Conservation (phyloP, 2,329 filamentous ascomycete genomes). For the Sporothrix phasma region DNA sequence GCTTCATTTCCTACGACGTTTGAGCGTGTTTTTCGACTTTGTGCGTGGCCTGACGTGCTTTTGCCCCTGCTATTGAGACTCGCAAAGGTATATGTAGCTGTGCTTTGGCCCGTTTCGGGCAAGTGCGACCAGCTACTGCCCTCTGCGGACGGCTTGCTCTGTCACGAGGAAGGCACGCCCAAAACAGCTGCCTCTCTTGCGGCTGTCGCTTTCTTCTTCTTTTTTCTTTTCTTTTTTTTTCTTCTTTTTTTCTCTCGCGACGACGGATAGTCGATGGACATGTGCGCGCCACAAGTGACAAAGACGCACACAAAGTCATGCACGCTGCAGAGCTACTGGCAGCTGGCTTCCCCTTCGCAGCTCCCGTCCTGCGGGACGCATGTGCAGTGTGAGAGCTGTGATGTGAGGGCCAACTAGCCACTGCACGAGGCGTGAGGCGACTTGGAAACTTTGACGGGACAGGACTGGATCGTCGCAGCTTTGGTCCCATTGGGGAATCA, state of each 20-base stretch:
- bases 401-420: background rate
- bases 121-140: slow-evolving; percentile 2
- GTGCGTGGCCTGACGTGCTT: background rate
- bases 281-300: background rate
- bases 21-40: background rate
- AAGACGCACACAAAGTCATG: slow-evolving; percentile 4
- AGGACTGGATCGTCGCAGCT: slow-evolving; percentile 1
- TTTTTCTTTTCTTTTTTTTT: too few relatives aligned
- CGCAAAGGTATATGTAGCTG: background rate
- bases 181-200: background rate
- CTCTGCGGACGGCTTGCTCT: background rate
- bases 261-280: background rate
- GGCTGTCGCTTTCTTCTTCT: too few relatives aligned
- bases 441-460: background rate
- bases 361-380: too few relatives aligned
- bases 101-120: slow-evolving; percentile 3
- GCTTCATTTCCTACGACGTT: too few relatives aligned
- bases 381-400: background rate
- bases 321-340: slow-evolving; percentile 9
- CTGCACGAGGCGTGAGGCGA: background rate
- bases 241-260: background rate
- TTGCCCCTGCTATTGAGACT: background rate
- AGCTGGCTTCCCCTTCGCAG: too few relatives aligned
- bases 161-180: background rate
- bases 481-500: slow-evolving; percentile 1